A percentile compares a stretch with the other conserved stretches of the same genome.
These are phyloP conservation scores for Dendrobium catenatum DNA, from an alignment of 106 monocot species.

Conservation along the genomic window DNA sequence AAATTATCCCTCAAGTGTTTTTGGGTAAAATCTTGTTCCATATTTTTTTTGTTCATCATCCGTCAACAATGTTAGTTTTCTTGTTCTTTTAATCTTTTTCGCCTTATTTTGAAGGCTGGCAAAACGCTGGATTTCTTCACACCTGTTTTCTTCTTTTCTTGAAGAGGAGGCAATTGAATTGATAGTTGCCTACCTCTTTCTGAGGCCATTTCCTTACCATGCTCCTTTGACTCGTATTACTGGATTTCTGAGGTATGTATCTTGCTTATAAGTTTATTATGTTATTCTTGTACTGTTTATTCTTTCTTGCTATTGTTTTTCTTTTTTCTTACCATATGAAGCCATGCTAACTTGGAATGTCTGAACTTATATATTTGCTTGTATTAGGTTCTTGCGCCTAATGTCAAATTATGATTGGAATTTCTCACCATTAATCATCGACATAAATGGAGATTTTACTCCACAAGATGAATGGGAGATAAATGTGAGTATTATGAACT, in stretches of 20 bases:
- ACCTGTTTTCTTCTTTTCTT: slow-evolving; percentile 83
- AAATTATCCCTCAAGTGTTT: neutral
- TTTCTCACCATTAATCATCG: slow-evolving; percentile 80
- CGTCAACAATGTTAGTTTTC: neutral
- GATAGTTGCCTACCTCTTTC: slow-evolving; percentile 83
- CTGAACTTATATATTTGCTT: neutral
- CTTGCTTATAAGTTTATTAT: slow-evolving; percentile 2
- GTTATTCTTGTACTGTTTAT: neutral
- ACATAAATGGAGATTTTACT: slow-evolving; percentile 75
- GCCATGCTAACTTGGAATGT: neutral
- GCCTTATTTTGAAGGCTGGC: slow-evolving; percentile 63
- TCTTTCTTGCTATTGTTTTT: neutral
- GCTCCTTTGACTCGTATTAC: slow-evolving; percentile 68
- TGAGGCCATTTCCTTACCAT: slow-evolving; percentile 78
- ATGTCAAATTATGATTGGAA: slow-evolving; percentile 78
- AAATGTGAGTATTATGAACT: slow-evolving; percentile 34
- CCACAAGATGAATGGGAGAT: slow-evolving; percentile 60
- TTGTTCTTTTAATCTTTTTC: neutral
- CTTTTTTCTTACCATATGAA: neutral
- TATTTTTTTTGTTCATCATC: neutral
- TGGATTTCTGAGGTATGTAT: slow-evolving; percentile 81
- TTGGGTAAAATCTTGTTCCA: neutral
- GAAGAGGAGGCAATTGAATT: slow-evolving; percentile 83
- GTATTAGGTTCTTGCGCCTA: slow-evolving; percentile 70
- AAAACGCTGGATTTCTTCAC: slow-evolving; percentile 84